phyloP scores from a whole-genome alignment of 2,329 filamentous ascomycete genomes.

The Verticillium zaregamsianum region DNA sequence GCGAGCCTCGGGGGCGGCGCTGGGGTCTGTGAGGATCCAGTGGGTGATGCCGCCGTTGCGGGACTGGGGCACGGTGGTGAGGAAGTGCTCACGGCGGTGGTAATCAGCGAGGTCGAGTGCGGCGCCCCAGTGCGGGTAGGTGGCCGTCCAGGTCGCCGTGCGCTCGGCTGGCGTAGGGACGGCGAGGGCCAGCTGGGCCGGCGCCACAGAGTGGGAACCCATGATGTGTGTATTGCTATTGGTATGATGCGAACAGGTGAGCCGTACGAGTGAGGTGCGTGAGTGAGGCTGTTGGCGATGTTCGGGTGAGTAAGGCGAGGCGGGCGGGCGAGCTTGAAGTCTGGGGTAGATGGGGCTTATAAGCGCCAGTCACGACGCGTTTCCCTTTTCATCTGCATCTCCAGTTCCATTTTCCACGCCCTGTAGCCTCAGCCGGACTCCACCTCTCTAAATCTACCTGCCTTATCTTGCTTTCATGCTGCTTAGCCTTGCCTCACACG shows the following conservation, averaged over 20 bases:
- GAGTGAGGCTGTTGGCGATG: background rate
- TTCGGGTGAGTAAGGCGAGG: background rate
- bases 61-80: constrained; percentile 54
- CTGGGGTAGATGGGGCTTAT: background rate
- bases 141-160: constrained; percentile 48
- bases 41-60: constrained; percentile 54
- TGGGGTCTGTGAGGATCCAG: constrained; percentile 58
- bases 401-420: background rate
- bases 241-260: background rate
- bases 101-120: constrained; percentile 52
- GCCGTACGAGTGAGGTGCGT: background rate
- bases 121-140: constrained; percentile 54
- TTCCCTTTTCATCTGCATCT: background rate
- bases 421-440: background rate
- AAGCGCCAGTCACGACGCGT: background rate
- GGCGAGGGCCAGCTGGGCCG: constrained; percentile 35
- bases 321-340: background rate
- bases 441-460: background rate
- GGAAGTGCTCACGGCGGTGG: constrained; percentile 53
- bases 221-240: background rate
- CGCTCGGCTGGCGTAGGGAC: constrained; percentile 55
- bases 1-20: constrained; percentile 32
- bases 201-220: background rate
- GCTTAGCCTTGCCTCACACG: too few species aligned
- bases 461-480: background rate